Evolutionary conservation across 2,329 filamentous ascomycete species (phyloP).

Genomic region (Calonectria hongkongensis): DNA sequence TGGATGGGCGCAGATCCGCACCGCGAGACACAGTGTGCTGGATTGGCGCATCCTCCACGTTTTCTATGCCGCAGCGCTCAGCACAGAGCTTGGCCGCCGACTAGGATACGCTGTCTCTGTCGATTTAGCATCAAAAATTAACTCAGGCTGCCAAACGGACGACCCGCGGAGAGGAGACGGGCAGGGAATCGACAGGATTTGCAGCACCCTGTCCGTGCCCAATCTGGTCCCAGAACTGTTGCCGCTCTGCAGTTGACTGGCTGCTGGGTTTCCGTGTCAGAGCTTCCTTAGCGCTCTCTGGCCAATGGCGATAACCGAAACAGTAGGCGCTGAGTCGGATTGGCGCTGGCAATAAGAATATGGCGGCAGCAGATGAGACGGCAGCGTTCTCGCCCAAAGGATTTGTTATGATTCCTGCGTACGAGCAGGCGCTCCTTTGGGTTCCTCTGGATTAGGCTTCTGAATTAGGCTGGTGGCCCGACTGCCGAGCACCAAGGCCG

Average conservation of each 20-base stretch:
- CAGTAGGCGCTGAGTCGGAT: constrained; percentile 36
- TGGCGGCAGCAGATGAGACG: constrained; percentile 42
- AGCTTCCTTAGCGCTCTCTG: constrained; percentile 30
- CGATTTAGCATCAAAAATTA: constrained; percentile 36
- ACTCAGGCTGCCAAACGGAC: constrained; percentile 20
- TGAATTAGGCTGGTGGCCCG: constrained; percentile 15
- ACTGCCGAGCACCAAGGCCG: constrained; percentile 21
- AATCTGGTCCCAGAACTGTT: constrained; percentile 31
- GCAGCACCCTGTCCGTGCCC: not conserved
- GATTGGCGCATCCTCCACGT: constrained; percentile 19
- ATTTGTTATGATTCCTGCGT: constrained; percentile 8
- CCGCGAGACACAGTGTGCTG: not conserved
- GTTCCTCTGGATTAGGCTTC: not conserved
- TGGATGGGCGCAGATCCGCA: constrained; percentile 3
- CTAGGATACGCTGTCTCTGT: not conserved
- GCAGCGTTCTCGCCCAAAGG: constrained; percentile 47
- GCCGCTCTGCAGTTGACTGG: constrained; percentile 42
- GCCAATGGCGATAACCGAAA: constrained; percentile 30
- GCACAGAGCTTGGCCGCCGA: not conserved
- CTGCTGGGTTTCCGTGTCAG: constrained; percentile 33
- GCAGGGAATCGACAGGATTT: constrained; percentile 23
- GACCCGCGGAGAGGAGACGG: constrained; percentile 12
- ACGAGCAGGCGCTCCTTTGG: not conserved
- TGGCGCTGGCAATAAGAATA: constrained; percentile 34
- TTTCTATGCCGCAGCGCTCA: not conserved